Percentiles rank a stretch among this genome's conserved stretches.
phyloP scores from a whole-genome alignment of 805 yeast species.

The Yarrowia sp. region DNA sequence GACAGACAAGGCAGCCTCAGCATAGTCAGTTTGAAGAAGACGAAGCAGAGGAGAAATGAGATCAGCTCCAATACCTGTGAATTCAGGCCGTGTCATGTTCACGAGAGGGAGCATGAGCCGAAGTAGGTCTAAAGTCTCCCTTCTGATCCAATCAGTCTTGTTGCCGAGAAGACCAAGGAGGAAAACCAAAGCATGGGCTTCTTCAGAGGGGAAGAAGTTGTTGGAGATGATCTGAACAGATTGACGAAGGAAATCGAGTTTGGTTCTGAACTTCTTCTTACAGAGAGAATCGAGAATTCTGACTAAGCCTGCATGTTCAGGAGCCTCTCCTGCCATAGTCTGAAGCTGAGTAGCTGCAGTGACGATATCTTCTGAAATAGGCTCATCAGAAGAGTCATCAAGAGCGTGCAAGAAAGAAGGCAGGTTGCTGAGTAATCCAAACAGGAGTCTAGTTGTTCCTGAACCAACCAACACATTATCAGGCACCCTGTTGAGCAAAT shows the following conservation, averaged over 20 bases:
- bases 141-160: slow-evolving; percentile 71
- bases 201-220: slow-evolving; percentile 68
- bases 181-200: slow-evolving; percentile 71
- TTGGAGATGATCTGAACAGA: slow-evolving; percentile 66
- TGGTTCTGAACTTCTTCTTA: slow-evolving; percentile 79
- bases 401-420: slow-evolving; percentile 85
- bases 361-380: slow-evolving; percentile 58
- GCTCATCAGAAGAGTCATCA: slow-evolving; percentile 57
- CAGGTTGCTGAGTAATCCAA: slow-evolving; percentile 71
- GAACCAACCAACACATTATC: slow-evolving; percentile 69
- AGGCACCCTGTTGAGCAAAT: slow-evolving; percentile 61
- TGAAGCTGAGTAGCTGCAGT: slow-evolving; percentile 54
- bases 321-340: not conserved
- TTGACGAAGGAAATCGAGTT: slow-evolving; percentile 83
- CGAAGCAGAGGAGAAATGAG: slow-evolving; percentile 85
- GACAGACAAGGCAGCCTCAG: slow-evolving; percentile 84
- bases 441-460: slow-evolving; percentile 63
- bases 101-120: slow-evolving; percentile 73
- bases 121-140: slow-evolving; percentile 74
- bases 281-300: slow-evolving; percentile 74
- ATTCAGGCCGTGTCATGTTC: slow-evolving; percentile 73
- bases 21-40: slow-evolving; percentile 75
- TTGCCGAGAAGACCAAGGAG: slow-evolving; percentile 78
- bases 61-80: slow-evolving; percentile 91
- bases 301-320: slow-evolving; percentile 49